Conservation (phyloP, 192 early-diverging fungal species). For the Chytriomyces sp. region DNA sequence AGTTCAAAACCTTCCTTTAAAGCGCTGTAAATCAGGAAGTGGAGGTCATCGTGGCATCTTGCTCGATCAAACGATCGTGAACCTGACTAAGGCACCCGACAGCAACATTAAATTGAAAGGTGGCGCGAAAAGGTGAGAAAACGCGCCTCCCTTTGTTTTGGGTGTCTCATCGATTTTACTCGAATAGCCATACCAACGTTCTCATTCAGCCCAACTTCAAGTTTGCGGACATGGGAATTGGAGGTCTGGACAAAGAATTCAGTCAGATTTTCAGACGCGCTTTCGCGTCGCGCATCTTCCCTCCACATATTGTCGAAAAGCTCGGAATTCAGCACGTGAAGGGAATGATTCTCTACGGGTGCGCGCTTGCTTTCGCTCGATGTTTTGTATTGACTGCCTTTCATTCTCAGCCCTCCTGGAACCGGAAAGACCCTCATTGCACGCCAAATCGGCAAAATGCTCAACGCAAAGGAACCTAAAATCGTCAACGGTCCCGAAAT, state of each 20-base stretch:
- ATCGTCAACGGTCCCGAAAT: conserved; percentile 97
- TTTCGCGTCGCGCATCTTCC: conserved; percentile 96
- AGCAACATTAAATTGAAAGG: conserved; percentile 79
- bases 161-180: conserved; percentile 23
- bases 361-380: not conserved
- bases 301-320: conserved; percentile 91
- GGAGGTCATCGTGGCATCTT: conserved; percentile 66
- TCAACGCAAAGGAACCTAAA: conserved; percentile 89
- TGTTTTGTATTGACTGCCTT: not conserved
- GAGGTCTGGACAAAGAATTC: conserved; percentile 94
- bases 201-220: conserved; percentile 94
- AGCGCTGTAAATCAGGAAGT: not conserved
- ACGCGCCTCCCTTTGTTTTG: conserved; percentile 2
- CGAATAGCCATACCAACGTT: conserved; percentile 37
- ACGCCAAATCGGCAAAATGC: conserved; percentile 98
- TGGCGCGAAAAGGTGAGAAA: conserved; percentile 50
- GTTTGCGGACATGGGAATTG: conserved; percentile 97
- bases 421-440: conserved; percentile 99
- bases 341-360: conserved; percentile 68
- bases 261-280: conserved; percentile 93
- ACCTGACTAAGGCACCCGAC: conserved; percentile 70
- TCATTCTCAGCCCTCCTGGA: conserved; percentile 73
- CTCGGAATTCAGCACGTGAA: conserved; percentile 98
- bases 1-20: not conserved
- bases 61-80: conserved; percentile 68